Conservation (phyloP, 164 flowering plant genomes). For the Vitis vinifera region DNA sequence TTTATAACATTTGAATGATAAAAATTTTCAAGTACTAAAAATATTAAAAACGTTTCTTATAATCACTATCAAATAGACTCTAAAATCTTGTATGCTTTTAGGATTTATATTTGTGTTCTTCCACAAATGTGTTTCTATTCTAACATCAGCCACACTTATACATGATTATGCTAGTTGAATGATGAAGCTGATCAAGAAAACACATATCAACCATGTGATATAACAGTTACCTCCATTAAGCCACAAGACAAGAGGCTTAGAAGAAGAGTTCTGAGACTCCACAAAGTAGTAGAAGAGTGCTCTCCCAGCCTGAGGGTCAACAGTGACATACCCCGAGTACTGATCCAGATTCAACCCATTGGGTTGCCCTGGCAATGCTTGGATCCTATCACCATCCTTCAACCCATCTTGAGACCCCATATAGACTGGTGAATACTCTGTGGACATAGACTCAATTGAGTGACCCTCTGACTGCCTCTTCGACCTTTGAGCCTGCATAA, state of each 20-base stretch:
- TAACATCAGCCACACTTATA: too few species aligned
- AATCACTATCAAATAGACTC: too few species aligned
- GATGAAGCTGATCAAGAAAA: background rate
- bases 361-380: conserved; percentile 34
- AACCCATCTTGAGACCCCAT: conserved; percentile 22
- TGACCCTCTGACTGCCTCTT: background rate
- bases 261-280: conserved; percentile 7
- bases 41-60: too few species aligned
- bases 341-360: conserved; percentile 7
- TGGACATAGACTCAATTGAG: background rate
- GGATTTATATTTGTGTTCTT: too few species aligned
- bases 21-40: too few species aligned
- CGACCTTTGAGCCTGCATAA: background rate
- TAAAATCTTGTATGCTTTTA: too few species aligned
- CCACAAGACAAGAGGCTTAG: conserved; percentile 19
- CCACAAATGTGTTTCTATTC: too few species aligned
- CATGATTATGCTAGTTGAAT: background rate
- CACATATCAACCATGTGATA: background rate
- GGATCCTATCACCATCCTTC: conserved; percentile 31
- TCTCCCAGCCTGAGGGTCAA: conserved; percentile 12
- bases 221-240: conserved; percentile 19
- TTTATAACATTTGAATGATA: too few species aligned
- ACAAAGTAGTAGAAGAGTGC: conserved; percentile 21
- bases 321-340: conserved; percentile 23
- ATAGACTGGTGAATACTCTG: conserved; percentile 28